Conservation (phyloP, 371 early-diverging fungal genomes). For the Caulochytrium protostelioides region DNA sequence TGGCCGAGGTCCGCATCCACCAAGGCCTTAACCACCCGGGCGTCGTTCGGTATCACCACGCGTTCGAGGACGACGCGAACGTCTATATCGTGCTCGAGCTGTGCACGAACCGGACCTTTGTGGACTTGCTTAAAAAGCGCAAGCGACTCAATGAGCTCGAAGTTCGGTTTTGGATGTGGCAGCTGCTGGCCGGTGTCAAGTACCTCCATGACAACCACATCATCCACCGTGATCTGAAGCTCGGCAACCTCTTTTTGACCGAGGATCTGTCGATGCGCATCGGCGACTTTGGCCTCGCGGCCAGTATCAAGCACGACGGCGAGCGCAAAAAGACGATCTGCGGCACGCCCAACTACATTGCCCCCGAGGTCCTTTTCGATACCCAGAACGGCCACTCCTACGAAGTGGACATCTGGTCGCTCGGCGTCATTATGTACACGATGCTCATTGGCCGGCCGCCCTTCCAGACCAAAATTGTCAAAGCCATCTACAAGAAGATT, state of each 20-base stretch:
- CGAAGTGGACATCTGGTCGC: constrained; percentile 95
- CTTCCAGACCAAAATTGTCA: constrained; percentile 71
- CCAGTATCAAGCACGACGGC: constrained; percentile 40
- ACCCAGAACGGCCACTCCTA: constrained; percentile 71
- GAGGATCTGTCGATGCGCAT: constrained; percentile 68
- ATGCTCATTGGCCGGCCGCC: constrained; percentile 87
- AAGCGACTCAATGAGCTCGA: constrained; percentile 70
- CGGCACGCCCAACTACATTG: constrained; percentile 98
- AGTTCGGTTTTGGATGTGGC: constrained; percentile 61
- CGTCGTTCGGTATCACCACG: constrained; percentile 63
- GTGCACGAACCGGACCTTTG: constrained; percentile 75
- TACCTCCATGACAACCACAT: constrained; percentile 68
- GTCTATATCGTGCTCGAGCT: constrained; percentile 89
- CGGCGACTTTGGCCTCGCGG: constrained; percentile 94
- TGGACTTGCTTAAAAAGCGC: constrained; percentile 54
- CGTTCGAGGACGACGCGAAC: constrained; percentile 70
- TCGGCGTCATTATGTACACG: constrained; percentile 91
- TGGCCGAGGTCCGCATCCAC: constrained; percentile 79
- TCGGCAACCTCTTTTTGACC: constrained; percentile 84
- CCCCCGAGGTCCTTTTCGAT: constrained; percentile 88
- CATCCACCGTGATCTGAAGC: constrained; percentile 94
- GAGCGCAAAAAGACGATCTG: constrained; percentile 90
- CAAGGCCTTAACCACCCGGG: constrained; percentile 46
- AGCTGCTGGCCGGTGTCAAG: constrained; percentile 58
- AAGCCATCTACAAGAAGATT: constrained; percentile 70